These are phyloP conservation scores for Adiantum capillusveneris DNA, from an alignment of 75 land plant species.

Conservation along the genomic window DNA sequence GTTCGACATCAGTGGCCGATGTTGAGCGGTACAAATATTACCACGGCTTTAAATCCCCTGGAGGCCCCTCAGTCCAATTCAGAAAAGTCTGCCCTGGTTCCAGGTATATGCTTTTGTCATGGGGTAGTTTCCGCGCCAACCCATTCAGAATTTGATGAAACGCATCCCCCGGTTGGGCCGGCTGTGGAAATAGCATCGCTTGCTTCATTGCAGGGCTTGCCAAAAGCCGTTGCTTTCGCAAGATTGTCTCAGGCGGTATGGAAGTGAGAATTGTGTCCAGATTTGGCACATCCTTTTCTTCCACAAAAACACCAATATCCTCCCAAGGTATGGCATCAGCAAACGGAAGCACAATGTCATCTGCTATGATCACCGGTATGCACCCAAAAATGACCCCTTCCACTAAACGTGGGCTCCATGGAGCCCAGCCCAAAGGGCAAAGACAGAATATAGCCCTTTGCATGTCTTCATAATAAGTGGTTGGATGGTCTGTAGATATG, in stretches of 20 bases:
- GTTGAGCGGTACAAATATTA: neutral
- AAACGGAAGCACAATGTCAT: slow-evolving; percentile 20
- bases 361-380: slow-evolving; percentile 22
- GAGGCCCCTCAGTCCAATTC: slow-evolving; percentile 22
- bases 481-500: slow-evolving; percentile 19
- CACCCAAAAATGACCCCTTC: slow-evolving; percentile 26
- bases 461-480: slow-evolving; percentile 26
- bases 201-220: slow-evolving; percentile 28
- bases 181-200: slow-evolving; percentile 25
- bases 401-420: slow-evolving; percentile 19
- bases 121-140: slow-evolving; percentile 16
- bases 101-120: slow-evolving; percentile 15
- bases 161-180: slow-evolving; percentile 23
- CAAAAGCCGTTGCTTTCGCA: slow-evolving; percentile 15
- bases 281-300: slow-evolving; percentile 23
- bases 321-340: slow-evolving; percentile 25
- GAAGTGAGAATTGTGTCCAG: slow-evolving; percentile 16
- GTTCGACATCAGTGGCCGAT: neutral
- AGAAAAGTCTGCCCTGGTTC: slow-evolving; percentile 15
- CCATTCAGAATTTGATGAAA: slow-evolving; percentile 30
- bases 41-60: slow-evolving; percentile 25
- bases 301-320: slow-evolving; percentile 26
- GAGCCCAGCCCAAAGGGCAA: slow-evolving; percentile 24
- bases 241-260: slow-evolving; percentile 15
- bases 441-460: slow-evolving; percentile 22